phyloP scores from a whole-genome alignment of 805 yeast species.

The Tetrapisispora taiwanensis region DNA sequence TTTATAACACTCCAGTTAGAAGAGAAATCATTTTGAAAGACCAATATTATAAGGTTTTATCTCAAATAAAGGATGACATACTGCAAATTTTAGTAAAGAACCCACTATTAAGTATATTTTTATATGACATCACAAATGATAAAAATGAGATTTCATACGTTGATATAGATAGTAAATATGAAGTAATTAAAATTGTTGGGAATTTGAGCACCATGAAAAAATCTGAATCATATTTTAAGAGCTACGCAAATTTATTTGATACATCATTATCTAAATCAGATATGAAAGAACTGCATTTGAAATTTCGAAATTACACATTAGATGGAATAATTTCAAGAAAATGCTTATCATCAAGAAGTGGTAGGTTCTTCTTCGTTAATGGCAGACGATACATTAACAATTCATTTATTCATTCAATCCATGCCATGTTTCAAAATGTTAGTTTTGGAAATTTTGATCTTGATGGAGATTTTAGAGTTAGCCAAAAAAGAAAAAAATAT shows the following conservation, averaged over 20 bases:
- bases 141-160: not conserved
- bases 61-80: constrained; percentile 11
- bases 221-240: not conserved
- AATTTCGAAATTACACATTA: constrained; percentile 19
- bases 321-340: constrained; percentile 33
- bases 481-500: constrained; percentile 28
- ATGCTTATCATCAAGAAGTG: constrained; percentile 28
- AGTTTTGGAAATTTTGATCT: constrained; percentile 8
- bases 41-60: constrained; percentile 7
- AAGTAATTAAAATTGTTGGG: not conserved
- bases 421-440: constrained; percentile 15
- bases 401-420: constrained; percentile 10
- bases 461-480: constrained; percentile 2
- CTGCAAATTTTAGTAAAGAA: constrained; percentile 15
- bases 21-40: constrained; percentile 8
- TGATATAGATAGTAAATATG: too few species aligned
- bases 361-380: constrained; percentile 41
- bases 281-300: constrained; percentile 14
- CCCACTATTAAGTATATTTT: constrained; percentile 9
- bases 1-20: constrained; percentile 24
- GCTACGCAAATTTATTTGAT: constrained; percentile 9
- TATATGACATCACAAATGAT: not conserved
- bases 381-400: constrained; percentile 26
- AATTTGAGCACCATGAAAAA: not conserved
- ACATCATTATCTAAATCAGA: constrained; percentile 10